phyloP scores from a whole-genome alignment of 2,329 filamentous ascomycete genomes.

The Venturia pyrina region DNA sequence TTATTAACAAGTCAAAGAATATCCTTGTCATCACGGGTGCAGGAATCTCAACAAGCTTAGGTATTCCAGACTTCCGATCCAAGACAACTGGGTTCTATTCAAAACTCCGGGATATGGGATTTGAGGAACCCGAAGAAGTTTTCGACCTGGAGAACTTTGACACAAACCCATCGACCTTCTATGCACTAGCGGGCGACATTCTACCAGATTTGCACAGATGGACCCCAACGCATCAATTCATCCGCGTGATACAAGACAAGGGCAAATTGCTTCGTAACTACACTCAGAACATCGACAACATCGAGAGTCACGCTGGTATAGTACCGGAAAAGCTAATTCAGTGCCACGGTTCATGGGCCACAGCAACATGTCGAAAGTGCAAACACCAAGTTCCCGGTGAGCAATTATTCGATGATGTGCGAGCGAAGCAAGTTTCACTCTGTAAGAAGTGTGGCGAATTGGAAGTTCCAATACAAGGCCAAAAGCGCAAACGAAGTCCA shows the following conservation, averaged over 20 bases:
- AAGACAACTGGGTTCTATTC: slow-evolving; percentile 88
- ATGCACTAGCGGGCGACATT: slow-evolving; percentile 82
- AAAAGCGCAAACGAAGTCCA: slow-evolving; percentile 44
- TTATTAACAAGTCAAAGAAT: slow-evolving; percentile 66
- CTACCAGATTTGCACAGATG: slow-evolving; percentile 69
- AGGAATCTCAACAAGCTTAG: slow-evolving; percentile 91
- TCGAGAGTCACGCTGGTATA: slow-evolving; percentile 81
- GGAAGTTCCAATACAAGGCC: slow-evolving; percentile 32
- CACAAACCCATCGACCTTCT: slow-evolving; percentile 82
- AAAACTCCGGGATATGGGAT: slow-evolving; percentile 66
- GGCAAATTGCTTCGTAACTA: slow-evolving; percentile 92
- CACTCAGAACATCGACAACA: slow-evolving; percentile 97
- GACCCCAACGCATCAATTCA: slow-evolving; percentile 91
- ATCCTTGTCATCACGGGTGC: slow-evolving; percentile 92
- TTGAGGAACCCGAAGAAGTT: slow-evolving; percentile 82
- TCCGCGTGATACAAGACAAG: slow-evolving; percentile 76
- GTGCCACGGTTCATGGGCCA: slow-evolving; percentile 93
- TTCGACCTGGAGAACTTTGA: slow-evolving; percentile 86
- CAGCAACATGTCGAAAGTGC: slow-evolving; percentile 80
- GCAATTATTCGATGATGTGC: slow-evolving; percentile 69
- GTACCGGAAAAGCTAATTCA: slow-evolving; percentile 74
- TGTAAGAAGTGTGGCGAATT: slow-evolving; percentile 62
- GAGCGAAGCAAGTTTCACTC: slow-evolving; percentile 62
- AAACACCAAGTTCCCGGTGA: slow-evolving; percentile 63
- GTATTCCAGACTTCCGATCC: slow-evolving; percentile 94